Conservation (phyloP, 2,329 filamentous ascomycete genomes). For the Furcasterigmium sp. region DNA sequence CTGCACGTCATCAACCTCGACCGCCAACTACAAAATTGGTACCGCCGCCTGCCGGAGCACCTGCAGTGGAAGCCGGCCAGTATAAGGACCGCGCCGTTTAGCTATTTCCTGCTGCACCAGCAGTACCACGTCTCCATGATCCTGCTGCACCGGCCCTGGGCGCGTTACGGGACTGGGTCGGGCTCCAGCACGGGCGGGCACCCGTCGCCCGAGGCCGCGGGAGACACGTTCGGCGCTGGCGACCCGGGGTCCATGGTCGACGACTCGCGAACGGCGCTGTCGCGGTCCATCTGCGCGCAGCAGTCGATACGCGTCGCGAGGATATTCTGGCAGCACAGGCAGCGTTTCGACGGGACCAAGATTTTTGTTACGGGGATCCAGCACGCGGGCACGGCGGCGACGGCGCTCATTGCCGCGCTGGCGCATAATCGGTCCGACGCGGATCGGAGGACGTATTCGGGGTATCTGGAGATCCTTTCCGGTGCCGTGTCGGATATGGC, state of each 20-base stretch:
- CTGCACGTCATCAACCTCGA: constrained; percentile 45
- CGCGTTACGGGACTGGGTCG: constrained; percentile 38
- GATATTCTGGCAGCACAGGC: constrained; percentile 50
- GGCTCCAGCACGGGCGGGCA: constrained; percentile 23
- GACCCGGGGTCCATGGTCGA: constrained; percentile 29
- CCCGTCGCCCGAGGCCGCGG: constrained; percentile 19
- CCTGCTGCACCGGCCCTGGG: constrained; percentile 47
- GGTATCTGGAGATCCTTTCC: constrained; percentile 47
- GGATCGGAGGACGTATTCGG: constrained; percentile 31
- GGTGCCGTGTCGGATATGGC: constrained; percentile 48
- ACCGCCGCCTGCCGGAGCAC: constrained; percentile 42
- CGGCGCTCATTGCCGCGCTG: constrained; percentile 46
- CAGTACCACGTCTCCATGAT: constrained; percentile 50
- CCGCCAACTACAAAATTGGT: constrained; percentile 49
- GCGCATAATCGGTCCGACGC: constrained; percentile 27
- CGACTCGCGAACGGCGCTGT: constrained; percentile 37
- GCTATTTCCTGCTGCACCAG: constrained; percentile 49
- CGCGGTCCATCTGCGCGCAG: constrained; percentile 47
- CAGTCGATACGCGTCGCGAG: constrained; percentile 47
- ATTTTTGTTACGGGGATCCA: constrained; percentile 46
- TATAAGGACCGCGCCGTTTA: constrained; percentile 43
- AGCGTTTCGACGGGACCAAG: constrained; percentile 44
- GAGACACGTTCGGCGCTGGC: constrained; percentile 18
- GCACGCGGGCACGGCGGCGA: constrained; percentile 49
- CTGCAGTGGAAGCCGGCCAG: constrained; percentile 43